Evolutionary conservation across 805 yeast genomes (phyloP).

Genomic region (Metahyphopichia silvanorum): DNA sequence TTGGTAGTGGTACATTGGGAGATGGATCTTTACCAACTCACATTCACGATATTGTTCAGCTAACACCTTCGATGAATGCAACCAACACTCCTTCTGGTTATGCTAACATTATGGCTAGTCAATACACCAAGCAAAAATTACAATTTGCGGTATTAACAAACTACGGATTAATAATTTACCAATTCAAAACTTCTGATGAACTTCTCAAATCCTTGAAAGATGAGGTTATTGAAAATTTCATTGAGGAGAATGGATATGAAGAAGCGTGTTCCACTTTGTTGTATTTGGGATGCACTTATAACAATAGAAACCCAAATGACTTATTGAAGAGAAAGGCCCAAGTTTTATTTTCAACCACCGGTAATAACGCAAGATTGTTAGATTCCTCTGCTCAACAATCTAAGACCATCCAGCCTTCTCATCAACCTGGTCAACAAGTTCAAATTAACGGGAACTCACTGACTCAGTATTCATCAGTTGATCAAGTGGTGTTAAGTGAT

Average conservation of each 20-base stretch:
- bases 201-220: slow-evolving; percentile 69
- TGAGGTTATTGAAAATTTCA: slow-evolving; percentile 62
- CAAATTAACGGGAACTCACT: slow-evolving; percentile 2
- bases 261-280: slow-evolving; percentile 91
- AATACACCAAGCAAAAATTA: slow-evolving; percentile 63
- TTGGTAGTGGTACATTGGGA: slow-evolving; percentile 26
- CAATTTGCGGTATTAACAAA: slow-evolving; percentile 81
- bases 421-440: not conserved
- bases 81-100: slow-evolving; percentile 76
- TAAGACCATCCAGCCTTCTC: slow-evolving; percentile 5
- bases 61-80: slow-evolving; percentile 70
- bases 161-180: slow-evolving; percentile 71
- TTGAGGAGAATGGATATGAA: slow-evolving; percentile 75
- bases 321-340: slow-evolving; percentile 45
- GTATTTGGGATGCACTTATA: slow-evolving; percentile 74
- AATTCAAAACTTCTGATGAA: slow-evolving; percentile 76
- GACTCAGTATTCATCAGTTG: slow-evolving; percentile 42
- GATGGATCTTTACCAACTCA: slow-evolving; percentile 23
- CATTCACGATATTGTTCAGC: slow-evolving; percentile 70
- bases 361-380: slow-evolving; percentile 45
- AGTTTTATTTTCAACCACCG: slow-evolving; percentile 50
- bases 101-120: slow-evolving; percentile 84
- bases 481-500: slow-evolving; percentile 85
- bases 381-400: slow-evolving; percentile 13
- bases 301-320: slow-evolving; percentile 49